Conservation (phyloP, 768 basidiomycete species). For the Pleurotus salmoneostramineus region DNA sequence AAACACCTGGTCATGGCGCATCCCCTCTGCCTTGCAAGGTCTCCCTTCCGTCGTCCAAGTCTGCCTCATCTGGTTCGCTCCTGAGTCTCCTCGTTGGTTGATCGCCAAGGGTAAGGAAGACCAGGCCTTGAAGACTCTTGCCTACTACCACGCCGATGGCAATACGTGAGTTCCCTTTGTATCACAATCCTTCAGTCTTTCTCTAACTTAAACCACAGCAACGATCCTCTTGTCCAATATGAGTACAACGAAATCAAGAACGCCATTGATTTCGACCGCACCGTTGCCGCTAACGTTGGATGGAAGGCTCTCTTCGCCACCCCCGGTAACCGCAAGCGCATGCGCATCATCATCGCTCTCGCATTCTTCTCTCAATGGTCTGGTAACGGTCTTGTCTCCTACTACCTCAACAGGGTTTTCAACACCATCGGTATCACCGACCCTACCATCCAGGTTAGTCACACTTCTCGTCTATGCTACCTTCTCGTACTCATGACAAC, state of each 20-base stretch:
- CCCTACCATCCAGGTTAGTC: slow-evolving; percentile 40
- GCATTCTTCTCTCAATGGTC: slow-evolving; percentile 89
- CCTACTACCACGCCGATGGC: slow-evolving; percentile 82
- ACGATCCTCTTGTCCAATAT: slow-evolving; percentile 66
- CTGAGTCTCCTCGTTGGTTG: slow-evolving; percentile 85
- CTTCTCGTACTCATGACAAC: neutral
- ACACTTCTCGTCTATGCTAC: slow-evolving; percentile 10
- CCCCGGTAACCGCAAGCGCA: slow-evolving; percentile 70
- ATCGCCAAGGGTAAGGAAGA: slow-evolving; percentile 70
- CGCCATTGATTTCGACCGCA: slow-evolving; percentile 66
- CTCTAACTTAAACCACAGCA: slow-evolving; percentile 20
- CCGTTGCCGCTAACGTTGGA: slow-evolving; percentile 53
- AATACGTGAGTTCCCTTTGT: slow-evolving; percentile 37
- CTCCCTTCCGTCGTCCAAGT: slow-evolving; percentile 69
- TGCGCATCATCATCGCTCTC: slow-evolving; percentile 72
- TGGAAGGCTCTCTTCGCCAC: slow-evolving; percentile 68
- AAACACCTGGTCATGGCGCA: slow-evolving; percentile 77
- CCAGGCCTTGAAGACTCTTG: slow-evolving; percentile 65
- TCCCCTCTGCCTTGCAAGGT: slow-evolving; percentile 72
- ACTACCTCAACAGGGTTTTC: slow-evolving; percentile 77
- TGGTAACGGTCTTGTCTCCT: slow-evolving; percentile 80
- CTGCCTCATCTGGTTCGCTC: slow-evolving; percentile 59
- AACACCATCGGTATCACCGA: slow-evolving; percentile 62
- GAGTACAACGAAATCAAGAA: slow-evolving; percentile 82
- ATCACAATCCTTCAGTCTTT: neutral